Evolutionary conservation across 148 eudicot species (phyloP), one percentile per base, ranked within the genome.

Genomic region (Amaranthus cruentus): DNA sequence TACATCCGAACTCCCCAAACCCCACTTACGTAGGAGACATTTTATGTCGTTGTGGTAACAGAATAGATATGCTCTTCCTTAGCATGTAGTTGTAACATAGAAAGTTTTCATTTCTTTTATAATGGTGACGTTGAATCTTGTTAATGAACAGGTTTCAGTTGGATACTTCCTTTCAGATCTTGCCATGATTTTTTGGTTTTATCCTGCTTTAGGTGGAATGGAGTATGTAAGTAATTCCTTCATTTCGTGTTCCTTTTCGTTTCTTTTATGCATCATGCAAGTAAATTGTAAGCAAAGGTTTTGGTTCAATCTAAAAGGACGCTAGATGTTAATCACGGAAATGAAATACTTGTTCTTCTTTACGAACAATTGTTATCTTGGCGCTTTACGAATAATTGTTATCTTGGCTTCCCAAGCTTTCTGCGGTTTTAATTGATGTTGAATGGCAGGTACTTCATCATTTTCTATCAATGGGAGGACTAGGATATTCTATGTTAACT

Each of bases 101-200:
- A 28, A 28, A 28, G 38, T 28, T 28, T 28, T 28, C 38, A 0
- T 28, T 28, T 1, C 38, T 28, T 28, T 28, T 28, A 14, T 6
- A 13, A 51, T 47, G 47, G 51, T 66, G 65, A 48, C 49, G 47
- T 52, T 42, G 49, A 64, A 42, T 66, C 50, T 44, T 69, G 55
- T 74, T 38, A 60, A 18, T 80, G 51, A 9, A 71, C 92, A 95
- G 99, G 87, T 95, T 44, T 95, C 99, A 58, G 79, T 85, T 73
- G 99, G 99, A 74, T 95, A 95, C 80, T 95, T 95, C 81, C 78
- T 95, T 47, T 77, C 99, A 38, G 99, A 95, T 79, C 67, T 90
- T 82, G 88, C 90, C 58, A 91, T 95, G 96, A 90, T 95, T 69
- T 57, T 87, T 28, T 95, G 97, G 95, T 76, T 83, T 68, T 86